Evolutionary conservation across 2,329 filamentous ascomycete species (phyloP).

Genomic region (Xylariaceae sp.): DNA sequence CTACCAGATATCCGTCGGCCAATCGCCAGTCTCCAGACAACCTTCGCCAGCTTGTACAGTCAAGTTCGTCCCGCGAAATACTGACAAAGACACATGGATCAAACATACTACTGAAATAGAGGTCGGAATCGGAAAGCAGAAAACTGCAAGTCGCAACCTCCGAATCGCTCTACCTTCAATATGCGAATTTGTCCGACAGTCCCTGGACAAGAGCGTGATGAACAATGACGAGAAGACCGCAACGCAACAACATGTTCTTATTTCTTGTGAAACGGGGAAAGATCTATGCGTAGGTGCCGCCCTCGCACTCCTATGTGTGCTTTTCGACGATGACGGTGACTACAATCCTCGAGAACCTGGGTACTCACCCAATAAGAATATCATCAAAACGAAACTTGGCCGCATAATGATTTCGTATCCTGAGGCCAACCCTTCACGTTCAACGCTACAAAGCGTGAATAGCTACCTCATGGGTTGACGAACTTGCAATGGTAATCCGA

Average conservation of each 20-base stretch:
- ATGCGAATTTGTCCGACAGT: conserved; percentile 47
- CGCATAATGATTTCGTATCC: conserved; percentile 78
- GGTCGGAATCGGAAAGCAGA: conserved; percentile 65
- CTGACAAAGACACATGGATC: conserved; percentile 43
- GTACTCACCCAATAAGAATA: conserved; percentile 62
- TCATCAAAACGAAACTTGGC: conserved; percentile 75
- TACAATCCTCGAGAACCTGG: conserved; percentile 3
- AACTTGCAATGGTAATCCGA: background rate
- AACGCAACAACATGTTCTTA: conserved; percentile 39
- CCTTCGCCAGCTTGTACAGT: conserved; percentile 38
- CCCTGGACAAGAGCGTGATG: background rate
- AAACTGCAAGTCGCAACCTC: conserved; percentile 80
- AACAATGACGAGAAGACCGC: background rate
- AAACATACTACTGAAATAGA: conserved; percentile 39
- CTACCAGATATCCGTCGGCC: conserved; percentile 30
- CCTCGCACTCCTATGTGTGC: conserved; percentile 72
- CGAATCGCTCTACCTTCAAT: conserved; percentile 66
- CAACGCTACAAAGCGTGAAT: conserved; percentile 88
- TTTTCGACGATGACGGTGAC: conserved; percentile 63
- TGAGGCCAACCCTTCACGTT: conserved; percentile 76
- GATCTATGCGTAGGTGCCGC: conserved; percentile 78
- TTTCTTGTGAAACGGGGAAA: conserved; percentile 74
- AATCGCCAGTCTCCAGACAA: conserved; percentile 15
- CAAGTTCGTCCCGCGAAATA: conserved; percentile 41
- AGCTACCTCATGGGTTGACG: conserved; percentile 70